Evolutionary conservation across 768 basidiomycete genomes (phyloP).

Genomic region (Saitozyma sp.): DNA sequence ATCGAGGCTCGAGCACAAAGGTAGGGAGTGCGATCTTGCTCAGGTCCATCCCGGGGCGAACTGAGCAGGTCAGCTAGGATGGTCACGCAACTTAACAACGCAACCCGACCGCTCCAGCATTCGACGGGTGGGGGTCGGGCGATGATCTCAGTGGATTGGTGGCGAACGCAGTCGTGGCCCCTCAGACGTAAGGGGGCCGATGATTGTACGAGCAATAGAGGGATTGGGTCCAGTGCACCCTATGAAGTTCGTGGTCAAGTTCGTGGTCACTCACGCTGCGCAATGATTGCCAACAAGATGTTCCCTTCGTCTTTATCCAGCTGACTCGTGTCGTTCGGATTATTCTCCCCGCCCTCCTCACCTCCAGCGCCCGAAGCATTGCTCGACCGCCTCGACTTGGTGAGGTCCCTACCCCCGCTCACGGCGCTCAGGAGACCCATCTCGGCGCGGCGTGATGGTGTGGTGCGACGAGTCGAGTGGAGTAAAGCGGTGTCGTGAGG

Average conservation of each 20-base stretch:
- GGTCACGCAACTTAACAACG: background rate
- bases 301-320: constrained; percentile 94
- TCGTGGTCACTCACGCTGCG: constrained; percentile 69
- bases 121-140: background rate
- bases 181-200: too few relatives aligned
- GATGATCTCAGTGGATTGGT: too few relatives aligned
- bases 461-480: too few relatives aligned
- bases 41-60: constrained; percentile 91
- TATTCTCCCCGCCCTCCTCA: constrained; percentile 63
- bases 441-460: too few relatives aligned
- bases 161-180: too few relatives aligned
- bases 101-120: constrained; percentile 4
- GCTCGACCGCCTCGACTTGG: background rate
- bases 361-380: background rate
- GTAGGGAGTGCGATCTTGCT: constrained; percentile 75
- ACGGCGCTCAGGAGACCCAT: too few relatives aligned
- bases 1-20: constrained; percentile 94
- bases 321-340: constrained; percentile 86
- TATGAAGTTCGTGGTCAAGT: too few relatives aligned
- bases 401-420: background rate
- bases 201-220: background rate
- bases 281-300: constrained; percentile 79
- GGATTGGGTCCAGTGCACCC: background rate
- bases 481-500: too few relatives aligned
- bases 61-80: constrained; percentile 12